Conservation (phyloP, 2,329 filamentous ascomycete species). For the Neonectria punicea region DNA sequence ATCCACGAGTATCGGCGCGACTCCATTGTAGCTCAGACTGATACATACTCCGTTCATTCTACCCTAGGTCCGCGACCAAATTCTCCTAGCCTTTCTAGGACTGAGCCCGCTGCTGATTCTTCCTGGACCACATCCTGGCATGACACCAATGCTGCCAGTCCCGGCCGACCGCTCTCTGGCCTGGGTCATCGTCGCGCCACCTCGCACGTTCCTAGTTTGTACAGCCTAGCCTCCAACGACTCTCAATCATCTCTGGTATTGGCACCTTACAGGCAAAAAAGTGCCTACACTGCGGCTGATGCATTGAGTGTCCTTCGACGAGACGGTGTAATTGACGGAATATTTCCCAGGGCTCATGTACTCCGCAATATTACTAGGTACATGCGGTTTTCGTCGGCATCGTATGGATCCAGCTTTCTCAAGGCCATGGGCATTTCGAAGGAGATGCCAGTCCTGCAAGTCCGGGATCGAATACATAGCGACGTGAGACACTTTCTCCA, state of each 20-base stretch:
- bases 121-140: constrained; percentile 30
- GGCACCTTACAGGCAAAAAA: constrained; percentile 60
- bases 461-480: constrained; percentile 62
- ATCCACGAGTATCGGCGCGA: constrained; percentile 62
- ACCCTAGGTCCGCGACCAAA: constrained; percentile 55
- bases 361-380: constrained; percentile 72
- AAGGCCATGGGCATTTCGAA: constrained; percentile 70
- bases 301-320: constrained; percentile 60
- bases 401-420: constrained; percentile 72
- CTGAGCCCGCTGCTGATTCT: constrained; percentile 40
- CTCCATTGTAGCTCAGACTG: constrained; percentile 66
- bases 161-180: constrained; percentile 37
- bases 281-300: constrained; percentile 59
- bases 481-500: constrained; percentile 72
- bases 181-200: constrained; percentile 39
- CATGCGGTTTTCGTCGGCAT: constrained; percentile 74
- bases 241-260: constrained; percentile 65
- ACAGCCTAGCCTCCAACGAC: constrained; percentile 67
- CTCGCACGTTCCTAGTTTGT: constrained; percentile 64
- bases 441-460: constrained; percentile 55
- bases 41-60: constrained; percentile 64
- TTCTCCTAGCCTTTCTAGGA: constrained; percentile 52
- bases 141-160: constrained; percentile 26
- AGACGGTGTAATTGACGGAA: constrained; percentile 65
- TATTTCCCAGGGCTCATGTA: constrained; percentile 69